Evolutionary conservation across 768 basidiomycete genomes (phyloP).

Genomic region (Russula griseocarnosa): DNA sequence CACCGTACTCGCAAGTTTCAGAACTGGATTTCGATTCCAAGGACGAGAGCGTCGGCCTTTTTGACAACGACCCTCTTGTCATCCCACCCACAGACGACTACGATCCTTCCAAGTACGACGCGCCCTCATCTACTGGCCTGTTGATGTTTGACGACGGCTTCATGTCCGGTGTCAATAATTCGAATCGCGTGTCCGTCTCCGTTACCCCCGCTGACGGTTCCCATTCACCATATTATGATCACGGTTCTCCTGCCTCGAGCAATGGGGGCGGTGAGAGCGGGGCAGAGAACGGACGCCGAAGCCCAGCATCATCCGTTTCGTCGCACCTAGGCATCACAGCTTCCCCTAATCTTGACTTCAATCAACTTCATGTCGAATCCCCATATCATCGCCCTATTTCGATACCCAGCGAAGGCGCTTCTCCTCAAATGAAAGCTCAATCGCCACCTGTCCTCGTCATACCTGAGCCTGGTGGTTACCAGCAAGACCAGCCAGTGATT

Average conservation of each 20-base stretch:
- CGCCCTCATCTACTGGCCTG: constrained; percentile 36
- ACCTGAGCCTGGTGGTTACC: constrained; percentile 45
- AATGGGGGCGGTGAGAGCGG: constrained; percentile 46
- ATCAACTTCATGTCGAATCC: constrained; percentile 59
- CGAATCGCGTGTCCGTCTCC: constrained; percentile 50
- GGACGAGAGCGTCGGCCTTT: constrained; percentile 47
- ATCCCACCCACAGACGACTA: constrained; percentile 48
- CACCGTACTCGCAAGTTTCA: constrained; percentile 63
- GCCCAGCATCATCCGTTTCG: constrained; percentile 64
- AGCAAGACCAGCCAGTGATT: constrained; percentile 47
- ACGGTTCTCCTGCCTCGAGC: constrained; percentile 57
- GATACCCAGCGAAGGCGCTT: constrained; percentile 43
- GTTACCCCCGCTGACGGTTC: constrained; percentile 35
- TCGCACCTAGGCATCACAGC: constrained; percentile 47
- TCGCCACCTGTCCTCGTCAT: constrained; percentile 60
- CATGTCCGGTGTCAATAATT: constrained; percentile 43
- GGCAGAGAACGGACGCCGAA: constrained; percentile 47
- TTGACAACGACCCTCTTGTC: constrained; percentile 37
- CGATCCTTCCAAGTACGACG: constrained; percentile 72
- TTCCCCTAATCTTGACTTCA: constrained; percentile 56
- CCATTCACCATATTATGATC: constrained; percentile 49
- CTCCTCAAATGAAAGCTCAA: constrained; percentile 48
- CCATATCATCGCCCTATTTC: constrained; percentile 51
- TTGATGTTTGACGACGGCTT: constrained; percentile 39
- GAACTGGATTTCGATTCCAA: constrained; percentile 47